phyloP scores from a whole-genome alignment of 2,329 filamentous ascomycete genomes.

The Calonectria ilicicola region DNA sequence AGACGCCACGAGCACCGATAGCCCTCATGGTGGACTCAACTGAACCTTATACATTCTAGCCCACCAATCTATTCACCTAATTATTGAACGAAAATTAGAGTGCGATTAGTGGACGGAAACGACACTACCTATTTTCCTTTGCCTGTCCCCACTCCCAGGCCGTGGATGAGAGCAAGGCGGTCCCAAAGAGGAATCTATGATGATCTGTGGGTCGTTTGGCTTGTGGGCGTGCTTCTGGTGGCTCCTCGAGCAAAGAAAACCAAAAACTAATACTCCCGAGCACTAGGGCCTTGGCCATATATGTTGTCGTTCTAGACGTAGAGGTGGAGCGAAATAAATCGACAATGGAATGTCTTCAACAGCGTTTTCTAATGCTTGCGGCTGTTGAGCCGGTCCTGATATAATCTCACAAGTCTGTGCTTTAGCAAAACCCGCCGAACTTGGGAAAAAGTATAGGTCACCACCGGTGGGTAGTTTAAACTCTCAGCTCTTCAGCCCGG shows the following conservation, averaged over 20 bases:
- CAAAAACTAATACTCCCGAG: neutral
- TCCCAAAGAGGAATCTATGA: neutral
- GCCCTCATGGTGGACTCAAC: neutral
- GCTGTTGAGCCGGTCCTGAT: neutral
- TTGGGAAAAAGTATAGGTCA: neutral
- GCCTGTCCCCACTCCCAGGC: neutral
- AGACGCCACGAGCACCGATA: neutral
- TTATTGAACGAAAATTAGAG: neutral
- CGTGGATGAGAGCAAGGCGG: neutral
- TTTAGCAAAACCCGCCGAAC: neutral
- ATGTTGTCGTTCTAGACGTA: neutral
- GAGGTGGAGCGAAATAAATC: neutral
- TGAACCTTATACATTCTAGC: neutral
- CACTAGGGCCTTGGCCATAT: neutral
- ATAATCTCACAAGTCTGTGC: neutral
- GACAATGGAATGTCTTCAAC: neutral
- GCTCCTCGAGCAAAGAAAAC: neutral
- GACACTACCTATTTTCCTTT: conserved; percentile 1
- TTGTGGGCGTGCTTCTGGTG: neutral
- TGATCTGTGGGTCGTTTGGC: neutral
- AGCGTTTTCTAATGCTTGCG: neutral
- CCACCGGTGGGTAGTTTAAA: neutral
- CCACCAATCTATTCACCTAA: neutral
- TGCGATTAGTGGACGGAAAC: neutral
- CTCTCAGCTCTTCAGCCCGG: neutral